Conservation (phyloP, 2,329 filamentous ascomycete species). For the Colletotrichum sp. region DNA sequence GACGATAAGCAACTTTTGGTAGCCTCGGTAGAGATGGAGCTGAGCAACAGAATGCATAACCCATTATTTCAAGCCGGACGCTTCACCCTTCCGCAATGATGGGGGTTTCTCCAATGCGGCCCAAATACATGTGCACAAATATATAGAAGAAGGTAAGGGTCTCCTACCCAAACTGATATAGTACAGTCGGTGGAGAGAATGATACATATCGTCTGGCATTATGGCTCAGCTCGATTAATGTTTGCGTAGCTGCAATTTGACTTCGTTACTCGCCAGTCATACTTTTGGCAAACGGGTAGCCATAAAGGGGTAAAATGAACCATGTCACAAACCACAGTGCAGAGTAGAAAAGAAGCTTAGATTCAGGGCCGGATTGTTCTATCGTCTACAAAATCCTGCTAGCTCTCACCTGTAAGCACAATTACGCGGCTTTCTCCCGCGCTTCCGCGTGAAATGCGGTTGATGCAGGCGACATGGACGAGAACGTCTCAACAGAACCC, state of each 20-base stretch:
- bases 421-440: not conserved
- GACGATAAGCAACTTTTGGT: not conserved
- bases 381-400: not conserved
- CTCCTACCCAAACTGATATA: not conserved
- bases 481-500: not conserved
- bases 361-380: not conserved
- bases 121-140: not conserved
- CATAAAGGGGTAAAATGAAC: not conserved
- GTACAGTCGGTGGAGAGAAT: not conserved
- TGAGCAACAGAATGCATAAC: not conserved
- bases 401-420: not conserved
- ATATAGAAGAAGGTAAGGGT: not conserved
- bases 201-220: not conserved
- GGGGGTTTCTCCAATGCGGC: not conserved
- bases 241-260: not conserved
- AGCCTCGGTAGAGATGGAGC: not conserved
- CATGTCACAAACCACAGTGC: not conserved
- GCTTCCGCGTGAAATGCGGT: not conserved
- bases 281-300: not conserved
- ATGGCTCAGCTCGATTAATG: not conserved
- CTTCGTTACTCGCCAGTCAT: not conserved
- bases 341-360: not conserved
- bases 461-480: not conserved
- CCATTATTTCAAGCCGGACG: not conserved
- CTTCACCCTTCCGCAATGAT: not conserved